Evolutionary conservation across 345 rosid genomes (phyloP), one percentile per base, ranked within the genome.

Genomic region (Diplotaxis tenuifolia): DNA sequence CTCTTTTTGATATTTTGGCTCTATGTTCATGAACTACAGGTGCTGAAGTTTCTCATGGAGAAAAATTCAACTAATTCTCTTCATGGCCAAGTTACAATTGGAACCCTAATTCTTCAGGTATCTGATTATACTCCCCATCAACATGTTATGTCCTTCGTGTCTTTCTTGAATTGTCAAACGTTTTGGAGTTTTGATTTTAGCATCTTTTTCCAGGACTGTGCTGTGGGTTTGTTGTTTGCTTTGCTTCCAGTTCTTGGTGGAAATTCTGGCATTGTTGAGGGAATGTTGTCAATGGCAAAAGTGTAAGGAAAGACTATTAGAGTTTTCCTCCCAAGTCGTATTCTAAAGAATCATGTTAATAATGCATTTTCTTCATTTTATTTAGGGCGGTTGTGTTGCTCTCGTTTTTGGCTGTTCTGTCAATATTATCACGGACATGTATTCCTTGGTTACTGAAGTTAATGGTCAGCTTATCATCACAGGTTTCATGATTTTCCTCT

Each of bases 191-290:
- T 59, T 75, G 70, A 75, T 75, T 66, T 42, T 59, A 57, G 58
- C 18, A 40, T 64, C 25, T 42, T 9, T 66, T 78, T 25, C 63
- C 84, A 90, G 98, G 96, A 93, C 29, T 93, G 96, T 80, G 96
- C 96, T 73, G 96, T 90, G 75, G 98, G 96, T 42, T 84, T 93
- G 90, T 79, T 90, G 75, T 93, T 93, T 82, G 96, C 96, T 54
- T 80, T 93, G 80, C 96, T 90, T 82, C 97, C 97, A 29, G 92
- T 90, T 79, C 89, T 90, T 42, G 93, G 88, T 73, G 98, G 98
- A 65, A 84, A 84, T 61, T 90, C 88, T 31, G 98, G 93, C 66
- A 73, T 87, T 66, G 80, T 89, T 79, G 87, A 89, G 74, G 97
- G 97, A 83, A 78, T 90, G 65, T 71, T 89, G 28, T 89, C 94